A percentile compares a stretch with the other conserved stretches of the same genome.
Conservation (phyloP, 345 rosid species). For the Salix exigua region DNA sequence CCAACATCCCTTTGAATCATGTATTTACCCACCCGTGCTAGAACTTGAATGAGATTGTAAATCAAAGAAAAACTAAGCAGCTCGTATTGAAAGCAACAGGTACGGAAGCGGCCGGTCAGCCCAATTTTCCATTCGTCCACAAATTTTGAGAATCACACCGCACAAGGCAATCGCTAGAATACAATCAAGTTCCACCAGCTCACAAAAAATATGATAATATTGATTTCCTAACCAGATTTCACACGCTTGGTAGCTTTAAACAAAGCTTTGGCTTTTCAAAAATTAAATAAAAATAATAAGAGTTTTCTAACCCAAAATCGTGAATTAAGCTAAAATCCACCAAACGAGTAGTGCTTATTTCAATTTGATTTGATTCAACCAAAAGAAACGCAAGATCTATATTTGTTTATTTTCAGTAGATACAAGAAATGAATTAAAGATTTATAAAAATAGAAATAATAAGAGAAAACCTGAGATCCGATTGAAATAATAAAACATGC, state of each 20-base stretch:
- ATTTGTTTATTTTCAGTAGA: too few species aligned
- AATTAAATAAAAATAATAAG: neutral
- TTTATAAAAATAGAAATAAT: neutral
- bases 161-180: too few species aligned
- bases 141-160: too few species aligned
- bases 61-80: too few species aligned
- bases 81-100: too few species aligned
- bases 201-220: too few species aligned
- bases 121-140: too few species aligned
- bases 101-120: too few species aligned
- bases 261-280: neutral
- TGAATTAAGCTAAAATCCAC: neutral
- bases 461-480: constrained; percentile 38
- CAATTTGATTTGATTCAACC: neutral
- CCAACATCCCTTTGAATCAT: neutral
- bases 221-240: neutral
- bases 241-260: neutral
- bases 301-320: neutral
- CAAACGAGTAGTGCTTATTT: neutral
- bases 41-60: too few species aligned
- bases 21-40: neutral
- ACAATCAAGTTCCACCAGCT: too few species aligned
- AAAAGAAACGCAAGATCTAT: neutral
- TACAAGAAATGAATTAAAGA: neutral
- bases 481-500: neutral